Evolutionary conservation across 2,329 filamentous ascomycete species (phyloP), one percentile per base, ranked within the genome.

Genomic region (Sporothrix sp.): DNA sequence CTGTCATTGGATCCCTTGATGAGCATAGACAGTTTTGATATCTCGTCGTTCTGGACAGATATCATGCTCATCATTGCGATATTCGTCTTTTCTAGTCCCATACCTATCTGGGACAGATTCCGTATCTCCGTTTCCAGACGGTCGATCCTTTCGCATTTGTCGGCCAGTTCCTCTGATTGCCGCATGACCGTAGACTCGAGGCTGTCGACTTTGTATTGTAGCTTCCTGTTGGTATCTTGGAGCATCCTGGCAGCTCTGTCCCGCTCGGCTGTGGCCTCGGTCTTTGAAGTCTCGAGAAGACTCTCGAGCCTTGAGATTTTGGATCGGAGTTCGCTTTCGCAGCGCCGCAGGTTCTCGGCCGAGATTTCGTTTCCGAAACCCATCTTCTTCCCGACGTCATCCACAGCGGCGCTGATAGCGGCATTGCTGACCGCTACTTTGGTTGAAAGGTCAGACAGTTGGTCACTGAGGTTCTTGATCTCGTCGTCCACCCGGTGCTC

Each of bases 401-500:
- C 50, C 1, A 57, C 14, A 2, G 32, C 10, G 14, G 53, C 52
- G 7, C 30, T 44, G 16, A 47, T 16, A 2, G 35, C 39, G 1
- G 54, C 43, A 14, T 13, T 52, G 18, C 25, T 27, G 4, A 55
- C 49, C 11, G 54, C 56, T 3, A 54, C 25, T 18, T 51, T 56
- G 5, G 53, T 51, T 1, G 57, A 58, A 2, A 58, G 28, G 8
- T 50, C 46, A 20, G 50, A 25, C 2, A 57, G 20, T 21, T 58
- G 52, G 5, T 55, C 50, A n/a, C 10, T 37, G 11, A 56, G 45
- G 9, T 52, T 45, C 11, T 42, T 48, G 27, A 54, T 21, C 18
- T 57, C 57, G 14, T 58, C 54, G 13, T 57, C 54, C 8, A 58
- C 28, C 20, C 49, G 40, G 44, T 56, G 49, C 30, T 55, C 45